Base-by-base conservation (phyloP, 139 green algal species). In the Pseudopediastrum boryanum region DNA sequence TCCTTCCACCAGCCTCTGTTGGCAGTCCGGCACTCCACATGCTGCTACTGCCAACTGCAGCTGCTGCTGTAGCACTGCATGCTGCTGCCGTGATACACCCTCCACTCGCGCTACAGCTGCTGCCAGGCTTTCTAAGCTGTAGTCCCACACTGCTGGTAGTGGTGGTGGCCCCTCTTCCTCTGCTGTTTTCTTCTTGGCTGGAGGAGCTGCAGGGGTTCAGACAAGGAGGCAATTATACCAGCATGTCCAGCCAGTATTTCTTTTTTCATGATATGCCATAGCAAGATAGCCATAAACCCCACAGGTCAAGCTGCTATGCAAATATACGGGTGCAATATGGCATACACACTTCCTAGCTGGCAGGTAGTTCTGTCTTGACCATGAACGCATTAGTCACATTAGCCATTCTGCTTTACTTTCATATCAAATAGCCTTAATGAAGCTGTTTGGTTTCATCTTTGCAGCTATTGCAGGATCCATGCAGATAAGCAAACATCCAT, bases 41-140 rank as follows among this genome's bases (percentile, higher is more conserved):
- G 16, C 31, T 29, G 25, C 21, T 25, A 77, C 21, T 33, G 69
- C 69, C 9, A 31, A 48, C n/a, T 63, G 50, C 4, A 36, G 4
- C 35, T 77, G 69, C 69, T 77, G 69, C 29, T 54, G 29, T 8
- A 77, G 48, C 29, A 77, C n/a, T 21, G 61, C 61, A n/a, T 23
- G 35, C 21, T 33, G 35, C 61, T 69, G 61, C 61, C n/a, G 42
- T 21, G 21, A 12, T 33, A 5, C 29, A 21, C 35, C 61, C 29
- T 35, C 6, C 12, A 69, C 35, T 36, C 31, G 16, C 2, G 8
- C 61, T 25, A 69, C 27, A 4, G 31, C 29, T 48, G 33, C 61
- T 42, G 8, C 36, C 8, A 69, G 29, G 35, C 29, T 44, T 2
- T 19, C 35, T 36, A 69, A 35, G 36, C 6, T 48, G 27, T 23